Evolutionary conservation across 139 green algal genomes (phyloP), one percentile per base, ranked within the genome.

Genomic region (Choricystis sp.): DNA sequence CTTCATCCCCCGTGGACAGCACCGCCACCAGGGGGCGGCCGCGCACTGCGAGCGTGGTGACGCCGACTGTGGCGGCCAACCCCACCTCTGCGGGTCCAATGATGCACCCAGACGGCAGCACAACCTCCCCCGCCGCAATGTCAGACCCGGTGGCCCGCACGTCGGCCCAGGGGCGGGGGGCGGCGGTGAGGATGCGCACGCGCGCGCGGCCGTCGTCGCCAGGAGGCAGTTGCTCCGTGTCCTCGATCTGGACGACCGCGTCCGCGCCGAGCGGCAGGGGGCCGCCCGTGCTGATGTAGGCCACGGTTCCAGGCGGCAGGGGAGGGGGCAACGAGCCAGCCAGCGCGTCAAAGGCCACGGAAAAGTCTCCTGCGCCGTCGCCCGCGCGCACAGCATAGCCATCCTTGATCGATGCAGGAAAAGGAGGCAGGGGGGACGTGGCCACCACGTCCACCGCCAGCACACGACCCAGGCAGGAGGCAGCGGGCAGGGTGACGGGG

Each of bases 341-440:
- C 25, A 86, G 74, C 0, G 74, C 80, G 48, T 89, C 82, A 5
- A 84, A 88, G 0, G 86, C 75, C 4, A 97, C 76, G 3, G 77
- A 66, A 31, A 83, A 96, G 26, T 87, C 77, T 1, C 90, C 89
- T 9, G 73, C 59, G 0, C 87, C 89, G 57, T 97, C 90, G 19
- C 65, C 20, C 2, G 86, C 68, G 2, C 85, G 28, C 9, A 97
- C 90, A 2, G 90, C 90, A 66, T 97, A 97, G 21, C 90, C 90
- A 71, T 97, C 90, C 81, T 96, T 97, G 66, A 97, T 95, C 2
- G 89, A 96, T 0, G 90, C 89, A 0, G 84, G 83, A 60, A 91
- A 97, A 2, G 83, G 86, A 22, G 90, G 90, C 21, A 97, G 72
- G 3, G 80, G 72, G 61, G 97, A 89, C 0, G 59, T 66, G 0